Conservation (phyloP, 352 stramenopile species). For the Pythium folliculosum region DNA sequence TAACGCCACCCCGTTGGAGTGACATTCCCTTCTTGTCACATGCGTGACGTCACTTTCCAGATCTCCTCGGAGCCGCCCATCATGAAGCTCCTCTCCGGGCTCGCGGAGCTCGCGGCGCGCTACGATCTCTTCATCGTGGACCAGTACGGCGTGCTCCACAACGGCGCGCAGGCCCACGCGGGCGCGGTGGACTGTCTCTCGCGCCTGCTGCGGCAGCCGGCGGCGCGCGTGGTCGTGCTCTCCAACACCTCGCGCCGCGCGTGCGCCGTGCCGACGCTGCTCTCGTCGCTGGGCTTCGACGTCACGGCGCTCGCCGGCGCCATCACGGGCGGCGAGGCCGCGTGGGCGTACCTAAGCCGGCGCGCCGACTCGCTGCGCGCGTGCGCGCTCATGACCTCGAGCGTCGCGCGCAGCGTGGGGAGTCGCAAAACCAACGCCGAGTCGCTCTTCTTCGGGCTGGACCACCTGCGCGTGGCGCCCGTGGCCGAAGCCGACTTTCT, state of each 20-base stretch:
- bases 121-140: constrained; percentile 93
- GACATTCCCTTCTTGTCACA: too few relatives aligned
- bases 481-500: constrained; percentile 51
- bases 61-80: not conserved
- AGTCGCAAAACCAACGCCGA: constrained; percentile 37
- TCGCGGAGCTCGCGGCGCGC: constrained; percentile 42
- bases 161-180: constrained; percentile 70
- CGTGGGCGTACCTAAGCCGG: constrained; percentile 42
- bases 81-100: constrained; percentile 37
- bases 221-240: constrained; percentile 84
- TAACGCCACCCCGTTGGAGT: too few relatives aligned
- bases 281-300: constrained; percentile 64
- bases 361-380: constrained; percentile 28
- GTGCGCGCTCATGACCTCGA: constrained; percentile 47
- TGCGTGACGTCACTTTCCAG: not conserved
- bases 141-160: constrained; percentile 92
- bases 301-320: constrained; percentile 43
- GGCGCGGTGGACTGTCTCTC: constrained; percentile 70
- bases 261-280: constrained; percentile 48
- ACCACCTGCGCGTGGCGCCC: constrained; percentile 38
- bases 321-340: constrained; percentile 60
- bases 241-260: constrained; percentile 89
- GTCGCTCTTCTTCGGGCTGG: constrained; percentile 55
- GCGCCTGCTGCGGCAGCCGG: constrained; percentile 34
- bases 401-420: constrained; percentile 35